Base-by-base conservation (phyloP, 1,284 basidiomycete genomes). In the Ustilago tritici region DNA sequence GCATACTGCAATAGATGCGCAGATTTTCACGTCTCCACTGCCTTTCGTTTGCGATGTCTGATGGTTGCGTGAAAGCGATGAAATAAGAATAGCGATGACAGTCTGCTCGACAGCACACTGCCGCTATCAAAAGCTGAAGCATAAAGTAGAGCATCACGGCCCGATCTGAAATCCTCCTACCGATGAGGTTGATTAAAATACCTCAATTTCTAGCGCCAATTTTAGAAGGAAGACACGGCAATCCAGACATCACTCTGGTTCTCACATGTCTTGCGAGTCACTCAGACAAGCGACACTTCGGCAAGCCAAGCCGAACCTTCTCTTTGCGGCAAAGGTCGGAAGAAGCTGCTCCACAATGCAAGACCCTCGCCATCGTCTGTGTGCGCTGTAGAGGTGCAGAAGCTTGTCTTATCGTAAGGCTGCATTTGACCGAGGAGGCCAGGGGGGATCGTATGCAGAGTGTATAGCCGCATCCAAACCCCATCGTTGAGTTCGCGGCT, bases 11-110 rank as follows among this genome's bases (percentile, higher is more conserved):
- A 34, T 23, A 9, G 61, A 32, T 56, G 61, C 60, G 56, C 41
- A 41, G 66, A 40, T 61, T 69, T n/a, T 59, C 46, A 59, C 66
- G 61, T 43, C 58, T 31, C 43, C 32, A 35, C 31, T 41, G 2
- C 34, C 12, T 3, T n/a, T 10, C 38, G n/a, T 49, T 4, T 59
- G 40, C 31, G 7, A 15, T 28, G 9, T 40, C 35, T 41, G 49
- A 28, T 28, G 31, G 12, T 10, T 15, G 52, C 17, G 50, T 32
- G 31, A 34, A 32, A n/a, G 14, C 8, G 10, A 17, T 12, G 17
- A 52, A 31, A 52, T 52, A 38, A 56, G 35, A 31, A 41, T n/a
- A 23, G 23, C 23, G 23, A 28, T 28, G 23, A 28, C 23, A 28
- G 23, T 28, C 23, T 28, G 23, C 23, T 28, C 23, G 23, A 28